These are phyloP conservation scores for Scedosporium boydii DNA, from an alignment of 2,329 filamentous ascomycete species.

Conservation along the genomic window DNA sequence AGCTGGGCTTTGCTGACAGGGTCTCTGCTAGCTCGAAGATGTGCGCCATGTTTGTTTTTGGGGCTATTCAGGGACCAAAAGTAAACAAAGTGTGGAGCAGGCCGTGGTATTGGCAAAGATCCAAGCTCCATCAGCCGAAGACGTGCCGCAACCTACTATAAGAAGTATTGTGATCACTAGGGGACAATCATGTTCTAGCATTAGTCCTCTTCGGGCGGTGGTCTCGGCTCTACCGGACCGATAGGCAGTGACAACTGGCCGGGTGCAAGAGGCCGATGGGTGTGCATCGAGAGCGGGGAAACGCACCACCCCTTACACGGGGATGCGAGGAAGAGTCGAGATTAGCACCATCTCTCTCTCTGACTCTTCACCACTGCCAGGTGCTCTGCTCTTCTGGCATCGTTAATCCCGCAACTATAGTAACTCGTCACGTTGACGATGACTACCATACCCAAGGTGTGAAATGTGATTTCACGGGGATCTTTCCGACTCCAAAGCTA, in stretches of 20 bases:
- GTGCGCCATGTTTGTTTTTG: slow-evolving; percentile 2
- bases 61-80: not conserved
- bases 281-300: not conserved
- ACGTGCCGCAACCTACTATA: not conserved
- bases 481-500: too few species aligned
- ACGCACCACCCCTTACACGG: too few species aligned
- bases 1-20: not conserved
- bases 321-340: too few species aligned
- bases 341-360: too few species aligned
- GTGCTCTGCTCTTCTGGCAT: too few species aligned
- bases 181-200: too few species aligned
- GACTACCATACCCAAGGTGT: too few species aligned
- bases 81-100: not conserved
- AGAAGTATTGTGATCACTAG: not conserved
- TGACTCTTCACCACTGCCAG: too few species aligned
- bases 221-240: not conserved
- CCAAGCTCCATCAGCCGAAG: not conserved
- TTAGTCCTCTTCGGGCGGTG: not conserved
- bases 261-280: not conserved
- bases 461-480: too few species aligned
- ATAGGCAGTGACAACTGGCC: not conserved
- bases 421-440: too few species aligned
- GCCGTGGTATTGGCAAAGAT: not conserved
- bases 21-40: slow-evolving; percentile 4
- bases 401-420: too few species aligned